Percentiles rank a stretch among this genome's conserved stretches.
phyloP scores from a whole-genome alignment of 805 yeast genomes.

The Candida coleopterorum region DNA sequence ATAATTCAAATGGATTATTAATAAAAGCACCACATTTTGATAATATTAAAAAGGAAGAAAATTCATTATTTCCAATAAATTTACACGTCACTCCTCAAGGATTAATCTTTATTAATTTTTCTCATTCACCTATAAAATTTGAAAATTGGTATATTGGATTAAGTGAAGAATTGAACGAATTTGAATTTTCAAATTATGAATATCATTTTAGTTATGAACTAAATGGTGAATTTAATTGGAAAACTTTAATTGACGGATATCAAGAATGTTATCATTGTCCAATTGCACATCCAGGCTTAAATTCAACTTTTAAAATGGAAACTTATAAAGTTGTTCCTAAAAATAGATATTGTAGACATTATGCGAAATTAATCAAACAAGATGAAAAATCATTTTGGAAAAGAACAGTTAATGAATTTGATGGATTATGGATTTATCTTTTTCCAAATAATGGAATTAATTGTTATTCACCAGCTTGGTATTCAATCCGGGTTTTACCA shows the following conservation, averaged over 20 bases:
- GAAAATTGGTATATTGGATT: slow-evolving; percentile 51
- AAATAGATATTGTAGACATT: slow-evolving; percentile 56
- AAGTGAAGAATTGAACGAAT: slow-evolving; percentile 46
- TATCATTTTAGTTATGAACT: slow-evolving; percentile 62
- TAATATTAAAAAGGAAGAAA: slow-evolving; percentile 48
- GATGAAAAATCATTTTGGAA: slow-evolving; percentile 38
- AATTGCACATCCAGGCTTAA: slow-evolving; percentile 60
- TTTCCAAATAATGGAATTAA: slow-evolving; percentile 59
- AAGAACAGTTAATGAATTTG: slow-evolving; percentile 42
- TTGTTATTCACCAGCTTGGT: slow-evolving; percentile 66
- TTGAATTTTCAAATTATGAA: slow-evolving; percentile 56
- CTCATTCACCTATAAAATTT: slow-evolving; percentile 43
- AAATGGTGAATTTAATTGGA: slow-evolving; percentile 63
- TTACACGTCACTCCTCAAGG: slow-evolving; percentile 55
- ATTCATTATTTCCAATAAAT: slow-evolving; percentile 50
- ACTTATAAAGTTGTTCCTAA: slow-evolving; percentile 63
- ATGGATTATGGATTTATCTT: slow-evolving; percentile 59
- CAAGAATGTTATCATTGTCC: slow-evolving; percentile 69
- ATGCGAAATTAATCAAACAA: slow-evolving; percentile 47
- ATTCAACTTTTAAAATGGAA: slow-evolving; percentile 54
- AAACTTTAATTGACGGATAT: slow-evolving; percentile 63
- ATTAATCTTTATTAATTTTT: slow-evolving; percentile 51
- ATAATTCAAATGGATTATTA: slow-evolving; percentile 54
- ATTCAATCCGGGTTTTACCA: slow-evolving; percentile 57
- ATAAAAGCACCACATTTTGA: slow-evolving; percentile 63